phyloP scores from a whole-genome alignment of 2,329 filamentous ascomycete genomes.

The Ophiostoma australiae region DNA sequence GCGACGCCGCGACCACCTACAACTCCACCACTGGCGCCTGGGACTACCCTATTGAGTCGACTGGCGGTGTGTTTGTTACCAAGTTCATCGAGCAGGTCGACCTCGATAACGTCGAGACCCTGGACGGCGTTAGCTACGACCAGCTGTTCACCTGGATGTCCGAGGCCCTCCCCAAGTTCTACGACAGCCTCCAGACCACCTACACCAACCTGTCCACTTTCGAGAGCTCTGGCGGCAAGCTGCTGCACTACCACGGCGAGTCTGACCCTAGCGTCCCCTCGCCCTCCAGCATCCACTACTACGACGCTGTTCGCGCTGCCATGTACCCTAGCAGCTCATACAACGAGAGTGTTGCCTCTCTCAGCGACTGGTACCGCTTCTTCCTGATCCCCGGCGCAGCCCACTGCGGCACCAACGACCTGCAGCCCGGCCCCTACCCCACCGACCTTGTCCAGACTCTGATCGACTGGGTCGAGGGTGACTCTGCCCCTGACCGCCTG shows the following conservation, averaged over 20 bases:
- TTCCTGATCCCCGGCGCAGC: background rate
- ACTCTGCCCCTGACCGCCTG: slow-evolving; percentile 40
- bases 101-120: background rate
- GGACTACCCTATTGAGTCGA: background rate
- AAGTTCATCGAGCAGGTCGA: background rate
- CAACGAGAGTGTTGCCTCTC: background rate
- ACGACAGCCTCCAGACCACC: background rate
- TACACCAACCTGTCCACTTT: background rate
- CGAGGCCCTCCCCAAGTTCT: background rate
- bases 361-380: background rate
- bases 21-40: background rate
- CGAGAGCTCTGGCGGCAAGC: background rate
- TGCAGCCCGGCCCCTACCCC: slow-evolving; percentile 43
- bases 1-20: background rate
- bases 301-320: background rate
- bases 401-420: slow-evolving; percentile 32
- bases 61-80: background rate
- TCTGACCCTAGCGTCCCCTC: background rate
- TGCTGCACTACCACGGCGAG: background rate
- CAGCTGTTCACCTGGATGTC: background rate
- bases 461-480: slow-evolving; percentile 49
- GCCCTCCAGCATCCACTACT: background rate
- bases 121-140: background rate
- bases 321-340: background rate
- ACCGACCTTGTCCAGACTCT: slow-evolving; percentile 26